Conservation (phyloP, 257 asterid species). For the Solanum phureja region DNA sequence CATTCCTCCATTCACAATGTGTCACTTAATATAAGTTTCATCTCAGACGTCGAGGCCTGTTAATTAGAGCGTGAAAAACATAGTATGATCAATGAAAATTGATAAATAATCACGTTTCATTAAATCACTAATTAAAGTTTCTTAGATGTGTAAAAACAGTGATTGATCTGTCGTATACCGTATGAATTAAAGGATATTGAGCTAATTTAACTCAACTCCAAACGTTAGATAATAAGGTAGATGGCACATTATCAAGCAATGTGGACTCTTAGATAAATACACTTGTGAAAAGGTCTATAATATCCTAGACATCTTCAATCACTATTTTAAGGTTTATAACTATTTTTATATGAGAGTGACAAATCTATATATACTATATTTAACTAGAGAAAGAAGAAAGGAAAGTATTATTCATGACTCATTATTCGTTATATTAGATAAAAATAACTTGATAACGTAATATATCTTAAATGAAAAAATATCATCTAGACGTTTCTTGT, state of each 20-base stretch:
- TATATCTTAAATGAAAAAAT: too few relatives aligned
- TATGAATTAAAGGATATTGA: neutral
- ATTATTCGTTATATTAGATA: too few relatives aligned
- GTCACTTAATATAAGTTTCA: neutral
- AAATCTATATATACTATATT: too few relatives aligned
- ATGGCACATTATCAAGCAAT: neutral
- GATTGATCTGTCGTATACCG: fast-evolving
- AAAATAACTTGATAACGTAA: too few relatives aligned
- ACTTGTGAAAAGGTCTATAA: neutral
- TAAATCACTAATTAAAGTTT: neutral
- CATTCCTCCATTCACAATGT: neutral
- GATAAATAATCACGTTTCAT: neutral
- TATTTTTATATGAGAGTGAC: too few relatives aligned
- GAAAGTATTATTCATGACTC: neutral
- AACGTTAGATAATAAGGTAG: neutral
- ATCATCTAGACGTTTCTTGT: too few relatives aligned
- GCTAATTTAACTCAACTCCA: neutral
- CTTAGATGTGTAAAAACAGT: neutral
- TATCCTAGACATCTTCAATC: neutral
- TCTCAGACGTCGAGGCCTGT: neutral
- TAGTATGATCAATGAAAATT: neutral
- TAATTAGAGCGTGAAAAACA: neutral
- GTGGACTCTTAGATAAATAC: neutral
- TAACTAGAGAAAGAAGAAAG: neutral
- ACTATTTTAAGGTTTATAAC: too few relatives aligned